phyloP scores from a whole-genome alignment of 305 asterid genomes.

The Euphrasia arctica region DNA sequence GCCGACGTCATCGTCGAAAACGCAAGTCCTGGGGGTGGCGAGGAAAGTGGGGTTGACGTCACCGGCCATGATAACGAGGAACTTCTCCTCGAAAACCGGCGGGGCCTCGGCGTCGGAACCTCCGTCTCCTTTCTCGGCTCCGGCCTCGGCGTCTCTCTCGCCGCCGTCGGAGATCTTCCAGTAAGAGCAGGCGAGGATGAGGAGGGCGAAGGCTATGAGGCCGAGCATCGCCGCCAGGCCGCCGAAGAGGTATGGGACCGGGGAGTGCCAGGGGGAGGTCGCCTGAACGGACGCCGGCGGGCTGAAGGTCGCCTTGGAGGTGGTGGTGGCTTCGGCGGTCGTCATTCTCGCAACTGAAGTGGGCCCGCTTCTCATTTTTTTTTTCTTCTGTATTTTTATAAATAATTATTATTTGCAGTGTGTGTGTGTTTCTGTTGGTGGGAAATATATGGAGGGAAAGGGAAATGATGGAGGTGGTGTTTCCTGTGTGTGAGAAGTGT shows the following conservation, averaged over 20 bases:
- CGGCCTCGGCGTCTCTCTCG: conserved; percentile 31
- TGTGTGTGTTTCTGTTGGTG: background rate
- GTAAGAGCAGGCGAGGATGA: conserved; percentile 70
- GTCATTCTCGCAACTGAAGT: conserved; percentile 24
- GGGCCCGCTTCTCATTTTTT: conserved; percentile 42
- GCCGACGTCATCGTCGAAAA: background rate
- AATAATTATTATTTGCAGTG: too few species aligned
- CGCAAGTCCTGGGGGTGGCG: conserved; percentile 40
- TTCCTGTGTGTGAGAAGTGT: conserved; percentile 22
- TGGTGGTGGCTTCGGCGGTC: conserved; percentile 30
- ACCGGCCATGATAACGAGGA: conserved; percentile 67
- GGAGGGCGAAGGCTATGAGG: conserved; percentile 58
- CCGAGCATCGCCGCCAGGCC: conserved; percentile 75
- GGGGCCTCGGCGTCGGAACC: conserved; percentile 28
- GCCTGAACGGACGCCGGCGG: conserved; percentile 38
- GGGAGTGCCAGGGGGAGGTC: conserved; percentile 67
- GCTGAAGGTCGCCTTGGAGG: conserved; percentile 37
- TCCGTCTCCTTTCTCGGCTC: conserved; percentile 34
- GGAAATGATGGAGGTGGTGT: conserved; percentile 14
- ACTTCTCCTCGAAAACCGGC: conserved; percentile 53
- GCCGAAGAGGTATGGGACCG: conserved; percentile 69
- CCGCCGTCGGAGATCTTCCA: conserved; percentile 47
- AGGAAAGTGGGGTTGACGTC: conserved; percentile 54
- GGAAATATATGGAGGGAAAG: background rate
- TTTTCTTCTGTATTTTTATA: too few species aligned